phyloP scores from a whole-genome alignment of 352 stramenopile species.

The Phytophthora lateralis region DNA sequence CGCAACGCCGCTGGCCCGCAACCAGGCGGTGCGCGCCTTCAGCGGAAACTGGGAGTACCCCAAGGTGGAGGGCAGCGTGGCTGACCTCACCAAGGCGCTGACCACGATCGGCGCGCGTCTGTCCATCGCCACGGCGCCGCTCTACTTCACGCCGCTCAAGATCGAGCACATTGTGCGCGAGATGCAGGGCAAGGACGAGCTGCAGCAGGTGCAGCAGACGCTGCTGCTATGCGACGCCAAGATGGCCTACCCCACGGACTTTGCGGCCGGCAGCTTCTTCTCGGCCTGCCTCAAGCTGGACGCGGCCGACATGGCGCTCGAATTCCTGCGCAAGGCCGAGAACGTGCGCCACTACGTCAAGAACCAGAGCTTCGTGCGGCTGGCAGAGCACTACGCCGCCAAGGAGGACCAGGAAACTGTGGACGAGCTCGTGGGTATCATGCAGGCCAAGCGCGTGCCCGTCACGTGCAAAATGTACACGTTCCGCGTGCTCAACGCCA shows the following conservation, averaged over 20 bases:
- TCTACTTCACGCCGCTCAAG: conserved; percentile 86
- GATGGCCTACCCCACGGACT: conserved; percentile 70
- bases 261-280: conserved; percentile 71
- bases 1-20: conserved; percentile 10
- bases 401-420: conserved; percentile 61
- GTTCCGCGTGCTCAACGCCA: conserved; percentile 74
- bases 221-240: conserved; percentile 82
- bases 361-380: conserved; percentile 77
- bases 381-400: conserved; percentile 68
- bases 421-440: conserved; percentile 62
- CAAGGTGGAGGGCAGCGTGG: conserved; percentile 74
- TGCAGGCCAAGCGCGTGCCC: conserved; percentile 51
- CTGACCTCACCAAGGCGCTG: conserved; percentile 71
- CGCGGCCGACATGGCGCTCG: conserved; percentile 63
- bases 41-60: conserved; percentile 87
- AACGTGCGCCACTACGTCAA: conserved; percentile 80
- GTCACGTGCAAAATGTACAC: conserved; percentile 76
- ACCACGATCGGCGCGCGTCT: conserved; percentile 74
- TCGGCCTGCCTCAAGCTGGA: conserved; percentile 65
- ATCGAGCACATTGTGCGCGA: conserved; percentile 84
- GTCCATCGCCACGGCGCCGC: conserved; percentile 76
- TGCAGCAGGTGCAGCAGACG: conserved; percentile 69
- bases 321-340: conserved; percentile 71
- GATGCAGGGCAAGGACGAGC: conserved; percentile 77
- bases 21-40: conserved; percentile 53